A percentile compares a stretch with the other conserved stretches of the same genome.
Conservation (phyloP, 2,329 filamentous ascomycete species). For the Microsporum audouinii region DNA sequence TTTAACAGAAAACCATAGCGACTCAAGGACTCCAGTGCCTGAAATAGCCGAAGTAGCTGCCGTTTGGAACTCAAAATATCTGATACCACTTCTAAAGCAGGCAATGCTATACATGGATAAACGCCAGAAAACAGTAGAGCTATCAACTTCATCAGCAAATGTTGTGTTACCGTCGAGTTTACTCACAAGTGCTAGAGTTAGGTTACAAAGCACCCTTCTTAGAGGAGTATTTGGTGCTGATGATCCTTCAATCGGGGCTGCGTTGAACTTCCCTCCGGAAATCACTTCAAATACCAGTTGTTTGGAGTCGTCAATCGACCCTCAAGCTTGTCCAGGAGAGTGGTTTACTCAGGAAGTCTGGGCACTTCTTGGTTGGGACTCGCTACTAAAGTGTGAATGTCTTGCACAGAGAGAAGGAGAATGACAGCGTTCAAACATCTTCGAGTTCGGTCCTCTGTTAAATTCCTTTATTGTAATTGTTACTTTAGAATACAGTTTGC, state of each 20-base stretch:
- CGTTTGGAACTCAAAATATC: slow-evolving; percentile 26
- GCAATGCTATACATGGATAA: slow-evolving; percentile 19
- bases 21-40: slow-evolving; percentile 14
- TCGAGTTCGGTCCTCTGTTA: neutral
- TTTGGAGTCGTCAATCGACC: neutral
- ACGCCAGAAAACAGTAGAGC: neutral
- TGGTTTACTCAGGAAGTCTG: slow-evolving; percentile 49
- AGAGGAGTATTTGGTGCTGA: slow-evolving; percentile 32
- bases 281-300: neutral
- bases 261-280: slow-evolving; percentile 18
- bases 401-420: neutral
- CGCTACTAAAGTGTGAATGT: slow-evolving; percentile 15
- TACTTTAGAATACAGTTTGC: no score
- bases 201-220: slow-evolving; percentile 32
- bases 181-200: slow-evolving; percentile 17
- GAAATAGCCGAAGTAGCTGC: slow-evolving; percentile 19
- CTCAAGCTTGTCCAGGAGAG: slow-evolving; percentile 22
- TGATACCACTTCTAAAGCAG: slow-evolving; percentile 28
- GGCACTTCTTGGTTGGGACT: slow-evolving; percentile 48
- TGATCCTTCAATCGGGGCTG: slow-evolving; percentile 22
- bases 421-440: neutral
- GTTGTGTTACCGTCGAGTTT: neutral
- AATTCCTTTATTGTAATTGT: neutral
- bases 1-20: slow-evolving; percentile 1
- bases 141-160: neutral